Evolutionary conservation across 1,139 yeast genomes (phyloP), one percentile per base, ranked within the genome.

Genomic region (Arxiozyma telluris): DNA sequence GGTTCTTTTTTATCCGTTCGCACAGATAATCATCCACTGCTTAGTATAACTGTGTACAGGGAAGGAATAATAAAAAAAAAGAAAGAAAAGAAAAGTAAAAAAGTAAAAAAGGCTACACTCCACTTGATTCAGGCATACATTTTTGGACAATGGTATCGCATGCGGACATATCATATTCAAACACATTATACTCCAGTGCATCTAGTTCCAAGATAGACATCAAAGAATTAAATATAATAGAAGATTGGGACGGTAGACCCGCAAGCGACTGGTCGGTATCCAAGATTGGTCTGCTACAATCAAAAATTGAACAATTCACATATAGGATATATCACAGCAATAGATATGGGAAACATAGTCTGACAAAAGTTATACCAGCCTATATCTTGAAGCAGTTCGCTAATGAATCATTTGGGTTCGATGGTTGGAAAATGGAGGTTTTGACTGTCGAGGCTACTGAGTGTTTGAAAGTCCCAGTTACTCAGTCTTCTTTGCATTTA

Each of bases 371-470:
- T 52, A 65, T 68, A 51, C 70, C 71, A 5, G 58, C 61, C 4
- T 60, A 64, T 49, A 53, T 58, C n/a, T 57, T 69, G n/a, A 59
- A 66, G 15, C 61, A 63, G 44, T 64, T 57, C 53, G 68, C 69
- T 4, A 67, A 68, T 48, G 69, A 66, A 50, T 52, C 62, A 3
- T 67, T 69, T 55, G 71, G 71, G 1, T 66, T 56, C 52, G 66
- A 67, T 49, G 72, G 72, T 1, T 69, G 70, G 69, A 55, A 53
- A 42, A 59, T 62, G 54, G 70, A 66, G 41, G 60, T 69, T 8
- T 18, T 62, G 17, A 57, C 61, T 25, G 51, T 66, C 6, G 61
- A 63, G 34, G 61, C 59, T 4, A 55, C 55, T 12, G 66, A 65
- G 23, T 54, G 56, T 52, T 44, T 52, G 11, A 48, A 54, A 43